Base-by-base conservation (phyloP, 2,329 filamentous ascomycete genomes). In the Pseudocercospora fuligena region DNA sequence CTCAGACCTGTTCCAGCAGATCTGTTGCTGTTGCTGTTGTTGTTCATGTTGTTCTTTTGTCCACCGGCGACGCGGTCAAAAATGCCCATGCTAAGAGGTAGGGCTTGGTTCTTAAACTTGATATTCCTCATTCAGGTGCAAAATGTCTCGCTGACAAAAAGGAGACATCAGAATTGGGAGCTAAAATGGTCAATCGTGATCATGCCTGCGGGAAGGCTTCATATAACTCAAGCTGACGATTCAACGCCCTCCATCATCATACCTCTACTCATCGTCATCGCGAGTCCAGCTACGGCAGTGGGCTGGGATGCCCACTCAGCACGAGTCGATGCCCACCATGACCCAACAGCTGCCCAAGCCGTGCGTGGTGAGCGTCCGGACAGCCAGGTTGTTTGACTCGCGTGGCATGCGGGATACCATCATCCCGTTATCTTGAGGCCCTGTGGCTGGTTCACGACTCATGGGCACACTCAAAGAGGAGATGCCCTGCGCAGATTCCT, bases 81-180 rank as follows among this genome's bases (percentile, higher is more conserved):
- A 64, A 69, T 62, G 63, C 66, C 66, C 66, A 69, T 69, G 61
- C 66, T 69, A 57, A 66, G 64, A 56, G 66, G 61, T 61, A 69
- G 61, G 33, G 66, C 66, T 66, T 69, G 66, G 61, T 69, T 69
- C 61, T 66, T 69, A 47, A 66, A 66, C 46, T 60, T 61, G 33
- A 59, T 58, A 56, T 63, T 53, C 57, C 53, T 63, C 65, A 66
- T 66, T 56, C 65, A 66, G 60, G 49, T 56, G 25, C 16, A 27
- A 7, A 19, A 31, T 29, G 59, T 27, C 14, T 19, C 21, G 19
- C 40, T 63, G 47, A 47, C 60, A 60, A 46, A 36, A 51, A 46
- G 40, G 46, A 59, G 33, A 29, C 25, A 43, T 47, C 14, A 63
- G 31, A 59, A 60, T 57, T 33, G 29, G 46, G 19, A 60, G 61